These are phyloP conservation scores for Trichoderma polysporum DNA, from an alignment of 2,329 filamentous ascomycete genomes.

Conservation along the genomic window DNA sequence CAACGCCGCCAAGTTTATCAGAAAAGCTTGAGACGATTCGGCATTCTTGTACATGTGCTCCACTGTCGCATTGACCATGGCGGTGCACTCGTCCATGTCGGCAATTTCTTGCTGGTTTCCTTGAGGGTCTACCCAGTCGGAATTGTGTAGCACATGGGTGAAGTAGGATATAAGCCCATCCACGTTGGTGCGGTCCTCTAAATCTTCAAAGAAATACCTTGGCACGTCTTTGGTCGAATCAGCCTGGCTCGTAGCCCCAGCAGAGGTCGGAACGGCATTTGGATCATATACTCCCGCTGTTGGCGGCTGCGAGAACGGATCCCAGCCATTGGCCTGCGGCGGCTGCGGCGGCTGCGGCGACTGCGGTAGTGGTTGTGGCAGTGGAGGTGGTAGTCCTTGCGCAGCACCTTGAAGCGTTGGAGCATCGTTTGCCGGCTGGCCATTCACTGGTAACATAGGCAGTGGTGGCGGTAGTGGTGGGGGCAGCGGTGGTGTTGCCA, in stretches of 20 bases:
- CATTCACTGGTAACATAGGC: slow-evolving; percentile 54
- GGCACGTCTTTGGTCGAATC: slow-evolving; percentile 25
- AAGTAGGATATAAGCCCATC: slow-evolving; percentile 57
- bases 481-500: slow-evolving; percentile 57
- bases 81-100: slow-evolving; percentile 52
- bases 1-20: slow-evolving; percentile 59
- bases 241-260: background rate
- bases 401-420: background rate
- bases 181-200: slow-evolving; percentile 54
- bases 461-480: slow-evolving; percentile 36
- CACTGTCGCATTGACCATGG: slow-evolving; percentile 54
- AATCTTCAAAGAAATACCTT: slow-evolving; percentile 37
- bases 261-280: background rate
- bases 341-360: background rate
- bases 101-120: slow-evolving; percentile 45
- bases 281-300: slow-evolving; percentile 23
- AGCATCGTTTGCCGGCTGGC: slow-evolving; percentile 27
- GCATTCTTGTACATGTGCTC: slow-evolving; percentile 53
- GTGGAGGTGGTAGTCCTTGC: background rate
- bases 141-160: slow-evolving; percentile 49
- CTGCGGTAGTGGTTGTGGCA: background rate
- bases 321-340: slow-evolving; percentile 20
- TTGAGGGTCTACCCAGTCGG: slow-evolving; percentile 51
- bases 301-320: slow-evolving; percentile 26
- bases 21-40: slow-evolving; percentile 52